Conservation (phyloP, 1,284 basidiomycete species). For the Butyriboletus appendiculatus region DNA sequence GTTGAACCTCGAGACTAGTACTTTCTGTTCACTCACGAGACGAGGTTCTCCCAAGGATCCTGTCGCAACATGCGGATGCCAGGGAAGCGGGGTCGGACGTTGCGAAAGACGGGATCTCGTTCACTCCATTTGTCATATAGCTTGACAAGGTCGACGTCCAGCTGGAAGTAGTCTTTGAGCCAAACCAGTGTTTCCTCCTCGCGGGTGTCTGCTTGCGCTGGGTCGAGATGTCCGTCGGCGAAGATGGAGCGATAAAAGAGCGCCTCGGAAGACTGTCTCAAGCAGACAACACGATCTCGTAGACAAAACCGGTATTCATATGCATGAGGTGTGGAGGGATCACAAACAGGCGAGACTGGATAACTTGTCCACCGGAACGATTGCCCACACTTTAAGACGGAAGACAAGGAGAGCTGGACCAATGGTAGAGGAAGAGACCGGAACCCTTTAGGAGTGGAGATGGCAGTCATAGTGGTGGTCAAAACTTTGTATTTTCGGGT, state of each 20-base stretch:
- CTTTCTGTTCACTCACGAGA: conserved; percentile 66
- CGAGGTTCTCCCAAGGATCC: conserved; percentile 93
- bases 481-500: conserved; percentile 13
- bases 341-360: conserved; percentile 23
- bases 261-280: conserved; percentile 69
- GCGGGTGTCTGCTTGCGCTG: conserved; percentile 37
- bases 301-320: conserved; percentile 77
- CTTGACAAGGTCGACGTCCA: conserved; percentile 71
- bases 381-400: conserved; percentile 78
- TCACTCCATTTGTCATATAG: conserved; percentile 82
- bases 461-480: conserved; percentile 11
- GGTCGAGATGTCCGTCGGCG: conserved; percentile 41
- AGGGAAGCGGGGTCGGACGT: conserved; percentile 59
- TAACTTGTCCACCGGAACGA: conserved; percentile 77
- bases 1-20: conserved; percentile 7
- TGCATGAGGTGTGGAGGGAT: conserved; percentile 27
- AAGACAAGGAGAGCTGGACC: conserved; percentile 67
- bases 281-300: conserved; percentile 78
- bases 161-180: conserved; percentile 89
- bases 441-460: conserved; percentile 44
- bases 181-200: conserved; percentile 72
- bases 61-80: conserved; percentile 83
- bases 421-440: conserved; percentile 57
- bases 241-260: conserved; percentile 77
- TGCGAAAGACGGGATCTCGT: conserved; percentile 76